Evolutionary conservation across 1,284 basidiomycete genomes (phyloP), one percentile per base, ranked within the genome.

Genomic region (Leccinum huronense): DNA sequence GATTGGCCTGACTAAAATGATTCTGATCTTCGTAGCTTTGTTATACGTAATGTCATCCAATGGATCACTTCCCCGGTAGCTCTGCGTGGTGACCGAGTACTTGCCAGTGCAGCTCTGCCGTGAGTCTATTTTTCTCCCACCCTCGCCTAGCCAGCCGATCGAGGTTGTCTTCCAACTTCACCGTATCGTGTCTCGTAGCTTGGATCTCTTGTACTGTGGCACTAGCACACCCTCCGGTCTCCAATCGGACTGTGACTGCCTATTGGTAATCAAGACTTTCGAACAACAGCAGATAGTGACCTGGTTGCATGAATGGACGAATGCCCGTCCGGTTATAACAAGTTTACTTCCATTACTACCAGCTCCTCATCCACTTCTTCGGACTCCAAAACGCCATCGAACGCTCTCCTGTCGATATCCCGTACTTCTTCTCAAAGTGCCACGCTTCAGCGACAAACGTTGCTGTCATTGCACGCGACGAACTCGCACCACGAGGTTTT

Each of bases 321-420:
- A 71, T 27, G 23, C 69, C 63, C 67, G 76, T 67, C 48, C 65
- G 13, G 61, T 60, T 30, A 60, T 56, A 31, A 62, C 73, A 45
- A 48, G 72, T 70, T 74, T 94, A 93, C 75, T 91, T 85, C 77
- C 85, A 93, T 73, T 96, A 97, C 73, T 87, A 90, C 34, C 87
- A 89, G 75, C 83, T 97, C 56, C 91, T 95, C 27, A 81, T 98
- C 69, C 96, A 97, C 75, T 96, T 95, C 7, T 98, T 98, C 71
- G 95, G 96, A 3, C 82, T 98, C 62, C 95, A 98, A 77, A 93
- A 97, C 72, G 93, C 96, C 3, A 80, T 97, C 61, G 95, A 97
- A 75, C 83, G 84, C 14, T 83, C 85, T 11, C 78, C 83, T 1
- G 79, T 91, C 58, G 87, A 95, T 72, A 89, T 94, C 58, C 89